Evolutionary conservation across 257 asterid species (phyloP), one percentile per base, ranked within the genome.

Genomic region (Thymus mandschuricus): DNA sequence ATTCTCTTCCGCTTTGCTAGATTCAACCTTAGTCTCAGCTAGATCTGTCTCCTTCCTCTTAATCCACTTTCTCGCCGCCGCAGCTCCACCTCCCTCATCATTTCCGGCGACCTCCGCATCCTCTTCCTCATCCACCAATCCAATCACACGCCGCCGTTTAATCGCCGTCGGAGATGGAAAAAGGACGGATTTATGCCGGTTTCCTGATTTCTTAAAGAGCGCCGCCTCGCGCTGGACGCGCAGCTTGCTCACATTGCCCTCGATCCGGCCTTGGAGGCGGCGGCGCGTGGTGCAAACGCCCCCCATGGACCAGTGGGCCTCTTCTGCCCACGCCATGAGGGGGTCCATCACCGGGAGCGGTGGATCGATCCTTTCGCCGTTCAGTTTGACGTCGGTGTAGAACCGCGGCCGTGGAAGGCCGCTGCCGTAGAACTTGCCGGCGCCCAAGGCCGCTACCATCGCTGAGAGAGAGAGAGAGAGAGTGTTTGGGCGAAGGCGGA

Each of bases 231-330:
- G 71, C 85, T 93, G 96, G 2, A 82, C 80, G 28, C 92, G 86
- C 12, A 93, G 88, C 72, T 78, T 94, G 52, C 78, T 69, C 10
- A 94, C 81, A 49, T 84, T 89, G 3, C 98, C 97, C 84, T 91
- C 98, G 76, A 91, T 91, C 10, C 92, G 84, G 66, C 97, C 98
- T 62, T 93, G 98, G 76, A 93, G 83, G 51, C 98, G 94, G 81
- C 73, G 89, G 74, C 96, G 96, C 77, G 60, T 78, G 83, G 83
- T 71, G 54, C 81, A 85, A 51, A 83, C 75, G 50, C 98, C 98
- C 2, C 98, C 98, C 98, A 93, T 93, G 4, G 96, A 87, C 98
- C 97, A 93, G 74, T 93, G 98, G 5, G 98, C 97, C 68, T 89
- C 96, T 40, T 86, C 65, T 8, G 98, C 96, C 98, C 98, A 93